These are phyloP conservation scores for Uncinocarpus reesii DNA, from an alignment of 2,329 filamentous ascomycete genomes.

Conservation along the genomic window DNA sequence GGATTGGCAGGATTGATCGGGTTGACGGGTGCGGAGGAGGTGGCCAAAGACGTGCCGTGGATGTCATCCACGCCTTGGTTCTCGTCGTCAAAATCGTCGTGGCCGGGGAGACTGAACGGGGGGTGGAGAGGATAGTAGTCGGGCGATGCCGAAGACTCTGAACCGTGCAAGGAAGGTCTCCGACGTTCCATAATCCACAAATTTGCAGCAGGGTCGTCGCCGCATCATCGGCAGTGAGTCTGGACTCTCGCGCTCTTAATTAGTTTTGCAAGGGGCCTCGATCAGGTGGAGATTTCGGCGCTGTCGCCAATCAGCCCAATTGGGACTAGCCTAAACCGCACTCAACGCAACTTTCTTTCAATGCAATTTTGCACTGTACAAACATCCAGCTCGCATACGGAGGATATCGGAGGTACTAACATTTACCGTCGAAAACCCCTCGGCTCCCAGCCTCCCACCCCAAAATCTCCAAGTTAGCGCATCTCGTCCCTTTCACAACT, in stretches of 20 bases:
- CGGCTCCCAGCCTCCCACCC: too few species aligned
- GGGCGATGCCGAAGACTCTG: slow-evolving; percentile 2
- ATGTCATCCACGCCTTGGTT: slow-evolving; percentile 1
- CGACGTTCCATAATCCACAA: slow-evolving; percentile 11
- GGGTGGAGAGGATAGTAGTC: slow-evolving; percentile 9
- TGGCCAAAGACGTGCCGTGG: slow-evolving; percentile 1
- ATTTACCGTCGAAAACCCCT: too few species aligned
- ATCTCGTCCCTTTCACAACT: too few species aligned
- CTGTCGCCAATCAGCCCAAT: background rate
- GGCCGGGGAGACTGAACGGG: slow-evolving; percentile 9
- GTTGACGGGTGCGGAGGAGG: background rate
- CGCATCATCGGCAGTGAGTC: slow-evolving; percentile 10
- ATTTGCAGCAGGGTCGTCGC: slow-evolving; percentile 11
- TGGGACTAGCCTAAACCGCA: background rate
- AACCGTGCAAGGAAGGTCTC: slow-evolving; percentile 9
- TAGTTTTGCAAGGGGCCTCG: slow-evolving; percentile 4
- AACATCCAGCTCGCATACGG: too few species aligned
- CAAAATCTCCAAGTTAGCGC: too few species aligned
- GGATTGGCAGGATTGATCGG: background rate
- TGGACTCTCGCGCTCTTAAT: slow-evolving; percentile 4
- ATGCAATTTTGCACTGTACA: too few species aligned
- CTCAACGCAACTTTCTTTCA: background rate
- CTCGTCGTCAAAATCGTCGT: slow-evolving; percentile 8
- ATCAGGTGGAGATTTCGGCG: slow-evolving; percentile 10
- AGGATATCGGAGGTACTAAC: too few species aligned